Evolutionary conservation across 2,329 filamentous ascomycete species (phyloP).

Genomic region (Colletotrichum nymphaeae): DNA sequence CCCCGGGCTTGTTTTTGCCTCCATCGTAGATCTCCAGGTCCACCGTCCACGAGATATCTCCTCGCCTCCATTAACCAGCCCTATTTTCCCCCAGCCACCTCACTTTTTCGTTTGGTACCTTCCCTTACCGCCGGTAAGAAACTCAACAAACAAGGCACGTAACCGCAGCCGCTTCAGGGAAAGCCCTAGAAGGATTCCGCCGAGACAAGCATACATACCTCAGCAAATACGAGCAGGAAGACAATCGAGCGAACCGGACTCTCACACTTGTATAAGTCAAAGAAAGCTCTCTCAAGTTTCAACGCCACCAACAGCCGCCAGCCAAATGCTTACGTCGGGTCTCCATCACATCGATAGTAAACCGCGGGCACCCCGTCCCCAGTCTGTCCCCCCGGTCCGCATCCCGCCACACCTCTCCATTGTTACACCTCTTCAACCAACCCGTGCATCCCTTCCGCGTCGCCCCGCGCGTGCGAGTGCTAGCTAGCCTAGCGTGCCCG

Average conservation of each 20-base stretch:
- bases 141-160: neutral
- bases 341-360: neutral
- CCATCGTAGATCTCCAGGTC: neutral
- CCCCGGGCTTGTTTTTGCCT: too few relatives aligned
- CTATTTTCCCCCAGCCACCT: neutral
- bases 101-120: neutral
- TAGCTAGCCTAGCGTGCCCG: constrained; percentile 18
- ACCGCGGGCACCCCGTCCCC: neutral
- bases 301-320: constrained; percentile 19
- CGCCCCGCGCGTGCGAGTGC: constrained; percentile 17
- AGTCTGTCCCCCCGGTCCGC: constrained; percentile 5
- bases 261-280: constrained; percentile 19
- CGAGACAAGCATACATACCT: neutral
- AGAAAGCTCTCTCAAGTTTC: neutral
- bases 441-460: constrained; percentile 12
- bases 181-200: neutral
- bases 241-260: neutral
- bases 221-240: constrained; percentile 8
- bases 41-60: too few relatives aligned
- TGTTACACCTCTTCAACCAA: neutral
- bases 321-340: neutral
- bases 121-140: neutral
- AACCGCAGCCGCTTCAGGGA: neutral
- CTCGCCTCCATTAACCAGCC: constrained; percentile 8
- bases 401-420: constrained; percentile 4